phyloP scores from a whole-genome alignment of 495 filamentous ascomycete genomes.

The Wilcoxina mikolae region DNA sequence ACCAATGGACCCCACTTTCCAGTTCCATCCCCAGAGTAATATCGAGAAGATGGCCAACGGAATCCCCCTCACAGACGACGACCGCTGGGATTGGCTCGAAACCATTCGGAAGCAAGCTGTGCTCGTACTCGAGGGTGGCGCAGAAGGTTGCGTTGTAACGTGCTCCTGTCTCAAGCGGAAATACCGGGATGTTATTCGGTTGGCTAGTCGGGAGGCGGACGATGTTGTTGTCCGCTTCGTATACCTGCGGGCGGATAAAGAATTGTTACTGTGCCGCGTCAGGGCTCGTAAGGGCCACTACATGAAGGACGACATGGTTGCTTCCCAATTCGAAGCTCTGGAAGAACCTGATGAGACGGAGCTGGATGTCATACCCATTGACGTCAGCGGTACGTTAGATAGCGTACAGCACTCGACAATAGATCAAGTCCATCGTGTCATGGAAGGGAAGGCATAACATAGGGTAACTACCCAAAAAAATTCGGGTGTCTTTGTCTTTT shows the following conservation, averaged over 20 bases:
- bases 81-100: constrained; percentile 98
- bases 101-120: constrained; percentile 69
- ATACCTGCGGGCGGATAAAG: constrained; percentile 67
- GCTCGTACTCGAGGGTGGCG: constrained; percentile 40
- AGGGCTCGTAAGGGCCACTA: constrained; percentile 57
- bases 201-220: constrained; percentile 47
- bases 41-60: constrained; percentile 86
- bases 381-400: constrained; percentile 51
- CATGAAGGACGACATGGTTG: constrained; percentile 97
- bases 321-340: constrained; percentile 70
- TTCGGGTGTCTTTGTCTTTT: neutral
- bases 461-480: neutral
- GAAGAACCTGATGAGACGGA: constrained; percentile 68
- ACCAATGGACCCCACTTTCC: constrained; percentile 1
- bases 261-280: constrained; percentile 60
- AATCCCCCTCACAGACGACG: constrained; percentile 78
- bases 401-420: constrained; percentile 54
- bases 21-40: constrained; percentile 79
- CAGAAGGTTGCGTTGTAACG: constrained; percentile 76
- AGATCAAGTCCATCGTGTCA: constrained; percentile 35
- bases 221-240: constrained; percentile 79
- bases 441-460: constrained; percentile 14
- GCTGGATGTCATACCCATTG: constrained; percentile 68
- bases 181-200: constrained; percentile 92
- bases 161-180: constrained; percentile 94